Conservation (phyloP, 129 eudicot genomes). For the Lactuca sativa region DNA sequence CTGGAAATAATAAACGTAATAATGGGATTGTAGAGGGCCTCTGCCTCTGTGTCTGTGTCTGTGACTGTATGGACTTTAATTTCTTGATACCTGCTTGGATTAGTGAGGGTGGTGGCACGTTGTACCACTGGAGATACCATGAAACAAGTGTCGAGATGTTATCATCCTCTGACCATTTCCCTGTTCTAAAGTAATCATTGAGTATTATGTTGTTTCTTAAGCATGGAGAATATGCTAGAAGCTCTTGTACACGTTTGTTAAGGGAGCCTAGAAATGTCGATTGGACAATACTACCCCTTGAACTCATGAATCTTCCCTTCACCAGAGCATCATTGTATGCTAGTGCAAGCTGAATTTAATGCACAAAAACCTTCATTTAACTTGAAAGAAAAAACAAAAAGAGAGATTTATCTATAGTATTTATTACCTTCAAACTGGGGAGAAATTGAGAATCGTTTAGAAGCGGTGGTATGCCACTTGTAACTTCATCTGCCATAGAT, state of each 20-base stretch:
- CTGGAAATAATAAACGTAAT: conserved; percentile 64
- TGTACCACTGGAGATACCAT: conserved; percentile 89
- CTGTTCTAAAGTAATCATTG: conserved; percentile 43
- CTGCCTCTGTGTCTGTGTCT: not conserved
- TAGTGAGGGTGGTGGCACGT: conserved; percentile 59
- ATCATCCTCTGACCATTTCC: conserved; percentile 61
- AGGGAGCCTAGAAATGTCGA: conserved; percentile 79
- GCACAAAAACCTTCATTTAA: not conserved
- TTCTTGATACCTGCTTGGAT: conserved; percentile 44
- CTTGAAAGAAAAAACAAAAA: not conserved
- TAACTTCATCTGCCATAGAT: conserved; percentile 69
- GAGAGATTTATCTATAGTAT: not conserved
- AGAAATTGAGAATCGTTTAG: conserved; percentile 56
- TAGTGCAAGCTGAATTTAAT: conserved; percentile 62
- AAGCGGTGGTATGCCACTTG: conserved; percentile 32
- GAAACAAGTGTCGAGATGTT: conserved; percentile 45
- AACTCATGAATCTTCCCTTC: conserved; percentile 47
- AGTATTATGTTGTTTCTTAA: conserved; percentile 25
- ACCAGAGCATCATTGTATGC: conserved; percentile 88
- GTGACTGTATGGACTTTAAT: conserved; percentile 30
- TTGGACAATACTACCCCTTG: conserved; percentile 76
- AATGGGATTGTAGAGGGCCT: conserved; percentile 50
- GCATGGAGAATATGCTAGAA: conserved; percentile 40
- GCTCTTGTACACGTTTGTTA: conserved; percentile 67
- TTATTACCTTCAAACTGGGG: conserved; percentile 76